Base-by-base conservation (phyloP, 2,329 filamentous ascomycete genomes). In the Penicillium sp. region DNA sequence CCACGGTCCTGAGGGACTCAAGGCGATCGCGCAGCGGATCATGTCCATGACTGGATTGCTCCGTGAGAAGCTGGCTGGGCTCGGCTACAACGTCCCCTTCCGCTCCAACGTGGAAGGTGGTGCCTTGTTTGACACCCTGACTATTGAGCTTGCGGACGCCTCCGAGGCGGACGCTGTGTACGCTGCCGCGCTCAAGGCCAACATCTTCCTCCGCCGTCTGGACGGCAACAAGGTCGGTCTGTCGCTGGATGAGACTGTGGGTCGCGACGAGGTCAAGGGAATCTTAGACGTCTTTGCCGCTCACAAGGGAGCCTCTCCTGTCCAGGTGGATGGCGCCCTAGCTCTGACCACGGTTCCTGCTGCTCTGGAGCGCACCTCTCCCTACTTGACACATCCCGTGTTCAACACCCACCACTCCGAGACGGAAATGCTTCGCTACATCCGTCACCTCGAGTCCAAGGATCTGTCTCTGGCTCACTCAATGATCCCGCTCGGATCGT, bases 401-500 rank as follows among this genome's bases (percentile, higher is more conserved):
- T 97, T 96, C 80, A 96, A 96, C 75, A 84, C 84, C 1, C 84
- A 97, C 67, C 91, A 95, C 71, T 95, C 90, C 2, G 91, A 97
- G 73, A 96, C 91, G 0, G 89, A 96, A 70, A 80, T 97, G 60
- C 76, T 97, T 43, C 85, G 91, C 38, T 97, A 97, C 72, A 95
- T 97, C 60, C 79, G 91, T 65, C 88, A 95, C 66, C 77, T 97
- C 4, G 86, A 95, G 67, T 95, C 90, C 43, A 96, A 95, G 75
- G 91, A 97, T 66, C 75, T 97, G 11, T 96, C 91, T 1, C 78
- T 96, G 4, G 88, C 90, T 2, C 91, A 97, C 73, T 96, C 90
- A 12, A 97, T 97, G 91, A 97, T 97, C 52, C 90, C 91, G 2
- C 80, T 97, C 1, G 91, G 91, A 18, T 96, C 91, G 1, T 97